These are phyloP conservation scores for Protomyces pachydermus DNA, from an alignment of 1,139 yeast species.

Conservation along the genomic window DNA sequence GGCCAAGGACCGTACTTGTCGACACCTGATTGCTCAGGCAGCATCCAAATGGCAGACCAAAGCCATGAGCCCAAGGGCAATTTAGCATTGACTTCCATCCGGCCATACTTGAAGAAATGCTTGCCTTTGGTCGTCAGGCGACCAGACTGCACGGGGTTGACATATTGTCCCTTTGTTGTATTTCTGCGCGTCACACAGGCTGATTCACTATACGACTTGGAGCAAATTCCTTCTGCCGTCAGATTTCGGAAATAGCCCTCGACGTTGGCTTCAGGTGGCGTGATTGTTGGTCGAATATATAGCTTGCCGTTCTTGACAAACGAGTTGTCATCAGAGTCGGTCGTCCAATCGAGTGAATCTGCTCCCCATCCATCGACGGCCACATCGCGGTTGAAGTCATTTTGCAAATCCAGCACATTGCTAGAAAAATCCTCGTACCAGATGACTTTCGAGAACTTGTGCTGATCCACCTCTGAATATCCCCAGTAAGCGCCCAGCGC, in stretches of 20 bases:
- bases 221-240: conserved; percentile 30
- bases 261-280: conserved; percentile 27
- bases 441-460: conserved; percentile 29
- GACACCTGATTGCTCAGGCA: conserved; percentile 28
- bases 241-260: conserved; percentile 31
- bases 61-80: conserved; percentile 32
- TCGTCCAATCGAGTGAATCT: conserved; percentile 27
- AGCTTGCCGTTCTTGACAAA: conserved; percentile 30
- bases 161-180: conserved; percentile 20
- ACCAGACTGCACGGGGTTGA: conserved; percentile 32
- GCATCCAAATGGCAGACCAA: conserved; percentile 33
- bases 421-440: conserved; percentile 27
- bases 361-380: conserved; percentile 28
- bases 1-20: conserved; percentile 31
- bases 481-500: conserved; percentile 31
- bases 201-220: conserved; percentile 10
- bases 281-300: conserved; percentile 31
- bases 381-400: conserved; percentile 30
- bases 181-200: conserved; percentile 30
- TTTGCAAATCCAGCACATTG: conserved; percentile 10
- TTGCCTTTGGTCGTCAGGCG: conserved; percentile 29
- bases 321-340: conserved; percentile 28
- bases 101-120: conserved; percentile 29
- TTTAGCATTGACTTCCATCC: conserved; percentile 30
- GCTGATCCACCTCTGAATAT: conserved; percentile 27